Percentiles rank a stretch among this genome's conserved stretches.
Conservation (phyloP, 495 filamentous ascomycete genomes). For the Trichoderma gamsii region DNA sequence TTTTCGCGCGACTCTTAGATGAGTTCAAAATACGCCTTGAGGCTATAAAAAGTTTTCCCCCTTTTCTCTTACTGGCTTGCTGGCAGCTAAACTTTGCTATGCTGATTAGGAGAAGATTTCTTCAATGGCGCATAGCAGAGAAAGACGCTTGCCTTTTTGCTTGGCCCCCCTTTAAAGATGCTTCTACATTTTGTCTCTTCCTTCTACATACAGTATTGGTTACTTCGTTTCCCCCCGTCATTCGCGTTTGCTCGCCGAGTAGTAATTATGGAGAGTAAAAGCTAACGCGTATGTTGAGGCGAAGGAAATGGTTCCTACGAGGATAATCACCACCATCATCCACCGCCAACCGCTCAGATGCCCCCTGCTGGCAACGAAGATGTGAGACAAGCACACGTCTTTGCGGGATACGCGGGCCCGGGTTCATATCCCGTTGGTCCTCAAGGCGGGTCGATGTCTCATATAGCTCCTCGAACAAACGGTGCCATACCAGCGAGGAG, state of each 20-base stretch:
- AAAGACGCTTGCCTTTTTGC: background rate
- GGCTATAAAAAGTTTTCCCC: constrained; percentile 9
- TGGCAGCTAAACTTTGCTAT: constrained; percentile 7
- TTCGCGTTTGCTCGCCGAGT: constrained; percentile 19
- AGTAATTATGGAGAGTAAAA: constrained; percentile 6
- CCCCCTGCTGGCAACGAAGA: constrained; percentile 45
- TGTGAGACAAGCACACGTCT: constrained; percentile 70
- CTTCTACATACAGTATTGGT: constrained; percentile 3
- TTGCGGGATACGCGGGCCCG: constrained; percentile 64
- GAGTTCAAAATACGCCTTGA: constrained; percentile 9
- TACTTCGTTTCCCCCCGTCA: background rate
- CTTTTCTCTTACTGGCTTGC: background rate
- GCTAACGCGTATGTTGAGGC: constrained; percentile 32
- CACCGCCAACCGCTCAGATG: constrained; percentile 46
- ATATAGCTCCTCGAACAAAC: constrained; percentile 40
- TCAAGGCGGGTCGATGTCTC: constrained; percentile 59
- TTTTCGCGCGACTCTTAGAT: constrained; percentile 14
- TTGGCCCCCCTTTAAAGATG: background rate
- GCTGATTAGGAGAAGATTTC: background rate
- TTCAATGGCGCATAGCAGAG: background rate
- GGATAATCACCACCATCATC: constrained; percentile 56
- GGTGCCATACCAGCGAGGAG: constrained; percentile 9
- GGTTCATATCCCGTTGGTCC: constrained; percentile 43
- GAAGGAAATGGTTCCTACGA: constrained; percentile 48
- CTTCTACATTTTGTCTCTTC: background rate